Evolutionary conservation across 2,329 filamentous ascomycete genomes (phyloP), one percentile per base, ranked within the genome.

Genomic region (Penicillium sp.): DNA sequence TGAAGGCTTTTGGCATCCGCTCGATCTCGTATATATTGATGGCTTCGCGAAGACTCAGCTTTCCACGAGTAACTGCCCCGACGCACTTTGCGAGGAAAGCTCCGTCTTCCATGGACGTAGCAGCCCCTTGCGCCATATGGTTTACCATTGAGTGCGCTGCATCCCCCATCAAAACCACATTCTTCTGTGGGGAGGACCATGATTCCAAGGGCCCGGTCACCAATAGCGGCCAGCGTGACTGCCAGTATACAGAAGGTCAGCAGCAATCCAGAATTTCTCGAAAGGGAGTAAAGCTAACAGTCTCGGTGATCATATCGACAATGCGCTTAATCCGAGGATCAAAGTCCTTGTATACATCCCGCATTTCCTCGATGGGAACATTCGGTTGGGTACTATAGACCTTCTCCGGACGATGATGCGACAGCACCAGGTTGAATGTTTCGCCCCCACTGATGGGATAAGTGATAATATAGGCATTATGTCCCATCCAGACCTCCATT

Each of bases 341-440:
- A 60, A 75, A 79, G 36, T 72, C 71, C 44, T 72, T 68, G 52
- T 76, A 80, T 15, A 74, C 66, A 7, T 69, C 62, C 20, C 66
- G 55, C 51, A 79, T 71, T 49, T 79, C 77, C 18, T 75, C 66
- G 12, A 79, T 68, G 32, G 73, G 69, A 32, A 75, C 69, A 13
- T 75, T 61, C 13, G 70, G 65, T 15, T 74, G 65, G 1, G 67
- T 64, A 13, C 69, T 61, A 1, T 71, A 70, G 13, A 70, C 63
- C 6, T 72, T 68, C 51, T 71, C 59, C 46, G 71, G 56, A 6
- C 58, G 58, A 58, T 76, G 64, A 67, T 78, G 66, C 52, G 70
- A 73, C 12, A 80, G 65, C 4, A 79, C 77, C 65, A 79, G 70
- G 54, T 79, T 79, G 61, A 77, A 77, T 29, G 73, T 65, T 40